Percentiles rank a stretch among this genome's conserved stretches.
Conservation (phyloP, 2,329 filamentous ascomycete genomes). For the Colletotrichum viniferum region DNA sequence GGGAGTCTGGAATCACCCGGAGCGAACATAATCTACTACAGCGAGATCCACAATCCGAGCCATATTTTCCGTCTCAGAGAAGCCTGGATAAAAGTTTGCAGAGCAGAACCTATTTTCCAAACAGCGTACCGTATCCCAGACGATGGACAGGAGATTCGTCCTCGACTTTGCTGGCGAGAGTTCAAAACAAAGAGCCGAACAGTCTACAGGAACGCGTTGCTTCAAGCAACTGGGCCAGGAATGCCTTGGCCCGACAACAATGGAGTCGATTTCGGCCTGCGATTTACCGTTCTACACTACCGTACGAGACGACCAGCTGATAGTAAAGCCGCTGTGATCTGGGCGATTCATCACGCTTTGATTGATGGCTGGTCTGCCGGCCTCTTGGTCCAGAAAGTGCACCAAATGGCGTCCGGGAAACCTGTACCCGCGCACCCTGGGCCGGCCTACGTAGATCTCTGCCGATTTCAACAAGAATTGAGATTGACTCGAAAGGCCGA, state of each 20-base stretch:
- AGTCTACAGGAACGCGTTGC: background rate
- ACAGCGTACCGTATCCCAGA: background rate
- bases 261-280: background rate
- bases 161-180: background rate
- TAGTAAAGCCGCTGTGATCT: background rate
- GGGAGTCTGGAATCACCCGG: conserved; percentile 21
- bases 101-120: conserved; percentile 28
- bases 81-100: conserved; percentile 29
- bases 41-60: conserved; percentile 18
- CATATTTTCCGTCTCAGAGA: conserved; percentile 25
- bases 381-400: background rate
- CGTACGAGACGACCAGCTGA: background rate
- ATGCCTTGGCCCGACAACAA: background rate
- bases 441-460: background rate
- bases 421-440: background rate
- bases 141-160: background rate
- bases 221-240: background rate
- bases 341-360: background rate
- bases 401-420: background rate
- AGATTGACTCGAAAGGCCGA: background rate
- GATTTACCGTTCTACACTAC: background rate
- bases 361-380: background rate
- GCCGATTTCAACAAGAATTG: background rate
- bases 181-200: background rate
- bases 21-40: conserved; percentile 27